A percentile compares a stretch with the other conserved stretches of the same genome.
phyloP scores from a whole-genome alignment of 2,329 filamentous ascomycete genomes.

The Fusarium newnesense region DNA sequence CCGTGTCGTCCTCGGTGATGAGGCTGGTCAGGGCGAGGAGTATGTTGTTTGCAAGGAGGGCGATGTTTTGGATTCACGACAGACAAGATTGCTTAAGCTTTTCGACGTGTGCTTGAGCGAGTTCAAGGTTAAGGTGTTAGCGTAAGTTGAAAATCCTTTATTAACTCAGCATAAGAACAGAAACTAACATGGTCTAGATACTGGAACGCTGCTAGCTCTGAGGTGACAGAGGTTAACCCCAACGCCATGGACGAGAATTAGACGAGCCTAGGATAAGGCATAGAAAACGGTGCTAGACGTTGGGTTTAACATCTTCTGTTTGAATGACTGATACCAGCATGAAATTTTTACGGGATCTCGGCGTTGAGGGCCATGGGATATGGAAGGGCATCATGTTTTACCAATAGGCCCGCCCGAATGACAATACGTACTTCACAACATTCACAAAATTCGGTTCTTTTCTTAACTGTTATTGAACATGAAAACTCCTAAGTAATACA shows the following conservation, averaged over 20 bases:
- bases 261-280: conserved; percentile 9
- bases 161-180: neutral
- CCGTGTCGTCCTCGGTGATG: conserved; percentile 77
- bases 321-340: conserved; percentile 51
- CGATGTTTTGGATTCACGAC: conserved; percentile 85
- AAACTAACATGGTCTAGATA: conserved; percentile 54
- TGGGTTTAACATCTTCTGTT: conserved; percentile 44
- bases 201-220: conserved; percentile 68
- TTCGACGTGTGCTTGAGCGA: conserved; percentile 92
- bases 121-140: conserved; percentile 84
- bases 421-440: conserved; percentile 36
- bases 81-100: conserved; percentile 93
- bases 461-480: conserved; percentile 26
- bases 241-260: conserved; percentile 51
- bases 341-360: conserved; percentile 47
- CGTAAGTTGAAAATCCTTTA: conserved; percentile 59
- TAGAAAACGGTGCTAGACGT: conserved; percentile 40
- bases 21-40: conserved; percentile 62
- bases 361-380: conserved; percentile 50
- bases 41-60: conserved; percentile 88
- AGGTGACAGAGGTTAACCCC: conserved; percentile 66
- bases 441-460: conserved; percentile 23
- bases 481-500: conserved; percentile 44
- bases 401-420: conserved; percentile 44
- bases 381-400: conserved; percentile 46